Evolutionary conservation across 177 flowering plant species (phyloP).

Genomic region (Vitis hybrid): DNA sequence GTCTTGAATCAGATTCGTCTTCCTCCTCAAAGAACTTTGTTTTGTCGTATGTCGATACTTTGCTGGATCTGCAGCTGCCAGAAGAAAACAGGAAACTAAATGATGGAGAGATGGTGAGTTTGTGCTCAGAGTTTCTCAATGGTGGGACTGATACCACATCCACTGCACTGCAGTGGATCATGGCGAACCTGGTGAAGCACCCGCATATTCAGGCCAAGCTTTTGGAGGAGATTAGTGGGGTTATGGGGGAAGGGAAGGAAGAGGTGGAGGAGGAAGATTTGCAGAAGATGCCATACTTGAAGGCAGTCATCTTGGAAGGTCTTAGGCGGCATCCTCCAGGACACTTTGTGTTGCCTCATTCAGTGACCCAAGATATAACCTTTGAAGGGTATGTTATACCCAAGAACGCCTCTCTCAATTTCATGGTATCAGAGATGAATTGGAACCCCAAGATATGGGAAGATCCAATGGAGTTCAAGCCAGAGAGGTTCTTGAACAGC

Average conservation of each 20-base stretch:
- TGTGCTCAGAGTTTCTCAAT: conserved; percentile 48
- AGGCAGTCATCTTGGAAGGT: conserved; percentile 49
- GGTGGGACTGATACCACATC: conserved; percentile 55
- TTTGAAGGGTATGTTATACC: conserved; percentile 36
- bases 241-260: neutral
- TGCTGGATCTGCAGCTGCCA: conserved; percentile 29
- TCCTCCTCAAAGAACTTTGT: neutral
- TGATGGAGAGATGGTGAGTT: conserved; percentile 25
- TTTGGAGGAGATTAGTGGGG: conserved; percentile 30
- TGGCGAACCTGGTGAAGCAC: conserved; percentile 61
- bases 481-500: conserved; percentile 49
- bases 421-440: conserved; percentile 47
- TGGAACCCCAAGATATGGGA: conserved; percentile 50
- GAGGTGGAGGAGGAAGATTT: conserved; percentile 40
- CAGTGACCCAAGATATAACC: conserved; percentile 32
- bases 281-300: conserved; percentile 39
- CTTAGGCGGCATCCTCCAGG: conserved; percentile 52
- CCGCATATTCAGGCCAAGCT: conserved; percentile 39
- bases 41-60: conserved; percentile 29
- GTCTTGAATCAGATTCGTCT: too few species aligned
- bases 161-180: conserved; percentile 51
- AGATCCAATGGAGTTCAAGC: conserved; percentile 50
- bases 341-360: conserved; percentile 44
- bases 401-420: conserved; percentile 25
- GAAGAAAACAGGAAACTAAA: conserved; percentile 28